phyloP scores from a whole-genome alignment of 1,284 basidiomycete genomes.

The Irpex sp. region DNA sequence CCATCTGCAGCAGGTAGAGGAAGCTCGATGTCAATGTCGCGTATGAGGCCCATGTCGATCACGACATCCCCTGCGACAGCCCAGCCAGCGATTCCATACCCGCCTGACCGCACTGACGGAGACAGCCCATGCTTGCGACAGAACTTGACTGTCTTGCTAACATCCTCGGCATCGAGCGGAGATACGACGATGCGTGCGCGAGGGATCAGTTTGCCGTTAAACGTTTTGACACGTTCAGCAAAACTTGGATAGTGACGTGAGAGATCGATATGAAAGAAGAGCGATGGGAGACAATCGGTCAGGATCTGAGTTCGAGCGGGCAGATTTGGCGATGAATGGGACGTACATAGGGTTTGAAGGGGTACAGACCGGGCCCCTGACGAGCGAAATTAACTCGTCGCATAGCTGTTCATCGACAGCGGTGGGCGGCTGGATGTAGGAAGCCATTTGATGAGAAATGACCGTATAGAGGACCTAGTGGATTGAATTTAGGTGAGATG shows the following conservation, averaged over 20 bases:
- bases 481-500: too few species aligned
- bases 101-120: slow-evolving; percentile 85
- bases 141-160: slow-evolving; percentile 68
- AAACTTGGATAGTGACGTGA: slow-evolving; percentile 43
- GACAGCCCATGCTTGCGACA: slow-evolving; percentile 65
- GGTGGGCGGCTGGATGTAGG: background rate
- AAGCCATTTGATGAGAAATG: too few species aligned
- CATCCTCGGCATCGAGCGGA: slow-evolving; percentile 70
- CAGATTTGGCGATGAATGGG: background rate
- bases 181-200: slow-evolving; percentile 58
- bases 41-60: slow-evolving; percentile 70
- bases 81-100: slow-evolving; percentile 88
- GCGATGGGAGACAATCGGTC: background rate
- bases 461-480: too few species aligned
- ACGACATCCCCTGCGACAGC: slow-evolving; percentile 82
- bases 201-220: slow-evolving; percentile 74
- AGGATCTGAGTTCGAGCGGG: background rate
- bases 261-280: background rate
- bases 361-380: slow-evolving; percentile 21
- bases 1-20: slow-evolving; percentile 35
- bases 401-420: background rate
- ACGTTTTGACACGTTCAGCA: slow-evolving; percentile 57
- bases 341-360: slow-evolving; percentile 21
- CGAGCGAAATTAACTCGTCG: slow-evolving; percentile 19
- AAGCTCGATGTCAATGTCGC: slow-evolving; percentile 62